Evolutionary conservation across 2,329 filamentous ascomycete genomes (phyloP).

Genomic region (Akanthomyces dipterigenus): DNA sequence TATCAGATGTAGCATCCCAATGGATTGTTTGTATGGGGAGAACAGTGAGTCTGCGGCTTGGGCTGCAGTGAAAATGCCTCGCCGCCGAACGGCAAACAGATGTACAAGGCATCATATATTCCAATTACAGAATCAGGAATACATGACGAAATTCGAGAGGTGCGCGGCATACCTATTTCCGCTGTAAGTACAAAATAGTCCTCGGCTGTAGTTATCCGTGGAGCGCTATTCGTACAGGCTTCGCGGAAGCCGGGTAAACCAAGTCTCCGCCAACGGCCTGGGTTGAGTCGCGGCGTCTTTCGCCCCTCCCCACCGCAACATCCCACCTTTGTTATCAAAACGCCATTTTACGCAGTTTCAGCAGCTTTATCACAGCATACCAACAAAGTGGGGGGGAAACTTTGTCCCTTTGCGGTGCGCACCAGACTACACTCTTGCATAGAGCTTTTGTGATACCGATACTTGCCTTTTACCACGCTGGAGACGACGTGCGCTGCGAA

Average conservation of each 20-base stretch:
- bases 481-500: constrained; percentile 8
- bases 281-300: constrained; percentile 1
- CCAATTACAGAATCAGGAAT: neutral
- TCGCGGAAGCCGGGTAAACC: constrained; percentile 13
- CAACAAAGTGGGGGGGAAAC: neutral
- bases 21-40: neutral
- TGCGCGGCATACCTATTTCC: neutral
- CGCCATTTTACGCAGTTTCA: constrained; percentile 7
- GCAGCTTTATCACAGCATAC: constrained; percentile 10
- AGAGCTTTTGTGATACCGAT: neutral
- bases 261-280: constrained; percentile 6
- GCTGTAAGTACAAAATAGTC: neutral
- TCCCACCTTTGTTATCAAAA: constrained; percentile 11
- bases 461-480: neutral
- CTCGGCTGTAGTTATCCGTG: neutral
- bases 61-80: constrained; percentile 2
- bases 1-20: constrained; percentile 1
- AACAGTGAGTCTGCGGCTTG: constrained; percentile 1
- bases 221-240: neutral
- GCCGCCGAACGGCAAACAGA: neutral
- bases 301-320: constrained; percentile 14
- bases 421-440: neutral
- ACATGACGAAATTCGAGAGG: neutral
- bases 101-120: neutral
- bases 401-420: neutral